Evolutionary conservation across 257 asterid genomes (phyloP).

Genomic region (Asclepias syriaca): DNA sequence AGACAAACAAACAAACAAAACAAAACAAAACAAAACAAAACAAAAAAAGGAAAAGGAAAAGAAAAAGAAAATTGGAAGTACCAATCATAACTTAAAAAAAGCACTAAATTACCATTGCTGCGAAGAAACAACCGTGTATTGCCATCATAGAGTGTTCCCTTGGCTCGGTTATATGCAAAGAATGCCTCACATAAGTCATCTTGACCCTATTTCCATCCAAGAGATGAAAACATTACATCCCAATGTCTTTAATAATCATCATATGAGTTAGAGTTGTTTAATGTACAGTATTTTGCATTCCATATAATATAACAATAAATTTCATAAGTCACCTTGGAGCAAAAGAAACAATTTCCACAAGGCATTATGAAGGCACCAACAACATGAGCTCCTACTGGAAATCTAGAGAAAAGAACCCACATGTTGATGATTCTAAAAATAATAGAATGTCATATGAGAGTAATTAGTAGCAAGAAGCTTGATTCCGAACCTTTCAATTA

Average conservation of each 20-base stretch:
- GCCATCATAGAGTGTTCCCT: slow-evolving; percentile 97
- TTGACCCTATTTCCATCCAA: slow-evolving; percentile 71
- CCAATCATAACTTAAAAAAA: background rate
- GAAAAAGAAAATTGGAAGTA: background rate
- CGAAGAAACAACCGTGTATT: slow-evolving; percentile 92
- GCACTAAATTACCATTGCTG: slow-evolving; percentile 44
- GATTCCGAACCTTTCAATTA: slow-evolving; percentile 50
- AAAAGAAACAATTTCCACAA: slow-evolving; percentile 89
- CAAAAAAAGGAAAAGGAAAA: background rate
- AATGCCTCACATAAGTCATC: slow-evolving; percentile 93
- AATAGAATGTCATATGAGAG: background rate
- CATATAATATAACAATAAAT: background rate
- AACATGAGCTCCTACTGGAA: slow-evolving; percentile 79
- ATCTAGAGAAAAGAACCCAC: slow-evolving; percentile 30
- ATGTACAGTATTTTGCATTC: background rate
- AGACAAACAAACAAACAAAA: no score
- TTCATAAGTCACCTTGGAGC: slow-evolving; percentile 56
- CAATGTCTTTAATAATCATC: background rate
- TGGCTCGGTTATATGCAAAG: slow-evolving; percentile 91
- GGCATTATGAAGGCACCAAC: slow-evolving; percentile 99
- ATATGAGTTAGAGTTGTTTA: background rate
- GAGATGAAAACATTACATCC: slow-evolving; percentile 3
- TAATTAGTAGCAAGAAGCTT: background rate
- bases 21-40: no score
- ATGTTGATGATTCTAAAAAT: background rate